These are phyloP conservation scores for Apiospora marii DNA, from an alignment of 2,329 filamentous ascomycete species.

Conservation along the genomic window DNA sequence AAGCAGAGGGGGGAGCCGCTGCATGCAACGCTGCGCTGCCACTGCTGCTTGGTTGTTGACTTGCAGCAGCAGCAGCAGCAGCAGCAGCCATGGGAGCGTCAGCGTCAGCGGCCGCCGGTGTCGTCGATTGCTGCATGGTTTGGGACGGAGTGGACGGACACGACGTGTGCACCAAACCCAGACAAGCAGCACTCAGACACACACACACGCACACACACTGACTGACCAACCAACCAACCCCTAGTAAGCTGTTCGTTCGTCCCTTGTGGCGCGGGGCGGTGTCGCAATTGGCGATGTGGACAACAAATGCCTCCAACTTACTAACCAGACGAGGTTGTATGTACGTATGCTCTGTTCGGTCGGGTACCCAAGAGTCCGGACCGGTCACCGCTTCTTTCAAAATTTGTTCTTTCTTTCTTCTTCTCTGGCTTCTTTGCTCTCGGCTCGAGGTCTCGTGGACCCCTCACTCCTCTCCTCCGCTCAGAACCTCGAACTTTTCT, in stretches of 20 bases:
- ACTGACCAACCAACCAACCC: background rate
- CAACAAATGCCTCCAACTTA: background rate
- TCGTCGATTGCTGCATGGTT: conserved; percentile 16
- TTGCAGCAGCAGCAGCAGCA: conserved; percentile 3
- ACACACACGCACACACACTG: background rate
- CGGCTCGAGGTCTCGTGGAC: conserved; percentile 17
- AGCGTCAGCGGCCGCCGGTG: conserved; percentile 8
- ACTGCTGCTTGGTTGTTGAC: conserved; percentile 20
- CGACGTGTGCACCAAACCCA: conserved; percentile 15
- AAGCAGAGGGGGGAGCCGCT: conserved; percentile 8
- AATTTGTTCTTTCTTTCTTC: conserved; percentile 4
- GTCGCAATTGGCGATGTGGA: conserved; percentile 16
- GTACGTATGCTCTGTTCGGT: conserved; percentile 2
- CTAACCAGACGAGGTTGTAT: conserved; percentile 18
- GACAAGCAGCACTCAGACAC: background rate
- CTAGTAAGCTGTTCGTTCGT: background rate
- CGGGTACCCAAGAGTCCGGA: conserved; percentile 11
- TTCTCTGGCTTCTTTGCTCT: background rate
- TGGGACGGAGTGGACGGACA: conserved; percentile 2
- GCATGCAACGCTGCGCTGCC: conserved; percentile 18
- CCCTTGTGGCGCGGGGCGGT: conserved; percentile 1
- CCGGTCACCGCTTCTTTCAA: conserved; percentile 18
- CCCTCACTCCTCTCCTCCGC: conserved; percentile 10
- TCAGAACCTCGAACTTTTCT: conserved; percentile 11
- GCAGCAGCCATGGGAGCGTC: background rate